These are phyloP conservation scores for Hymenoscyphus scutula DNA, from an alignment of 2,329 filamentous ascomycete genomes.

Conservation along the genomic window DNA sequence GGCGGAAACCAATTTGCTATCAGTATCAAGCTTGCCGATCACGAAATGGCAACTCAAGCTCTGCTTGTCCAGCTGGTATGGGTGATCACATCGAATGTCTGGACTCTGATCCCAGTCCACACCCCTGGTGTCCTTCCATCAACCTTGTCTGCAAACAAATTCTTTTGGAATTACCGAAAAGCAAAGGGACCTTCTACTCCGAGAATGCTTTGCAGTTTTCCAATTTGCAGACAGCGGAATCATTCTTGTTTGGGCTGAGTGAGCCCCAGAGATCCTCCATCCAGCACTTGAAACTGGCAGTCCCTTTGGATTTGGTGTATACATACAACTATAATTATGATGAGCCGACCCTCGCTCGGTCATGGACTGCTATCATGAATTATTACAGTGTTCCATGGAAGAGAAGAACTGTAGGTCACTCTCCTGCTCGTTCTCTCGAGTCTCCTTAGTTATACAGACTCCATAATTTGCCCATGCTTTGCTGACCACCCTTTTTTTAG, in stretches of 20 bases:
- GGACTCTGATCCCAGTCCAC: background rate
- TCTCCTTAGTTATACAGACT: background rate
- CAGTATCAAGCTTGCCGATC: slow-evolving; percentile 10
- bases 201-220: slow-evolving; percentile 27
- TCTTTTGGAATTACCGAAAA: slow-evolving; percentile 17
- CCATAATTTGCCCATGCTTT: background rate
- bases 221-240: slow-evolving; percentile 15
- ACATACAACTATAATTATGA: background rate
- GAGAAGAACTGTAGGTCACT: slow-evolving; percentile 19
- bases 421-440: too few relatives aligned
- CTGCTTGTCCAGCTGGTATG: slow-evolving; percentile 17
- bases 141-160: slow-evolving; percentile 25
- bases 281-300: slow-evolving; percentile 19
- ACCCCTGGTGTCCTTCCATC: slow-evolving; percentile 6
- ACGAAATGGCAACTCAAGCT: slow-evolving; percentile 9
- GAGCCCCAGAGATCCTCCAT: slow-evolving; percentile 21
- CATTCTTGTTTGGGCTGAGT: slow-evolving; percentile 23
- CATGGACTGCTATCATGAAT: slow-evolving; percentile 24
- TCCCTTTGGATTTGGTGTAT: slow-evolving; percentile 12
- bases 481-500: slow-evolving; percentile 6
- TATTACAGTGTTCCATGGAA: slow-evolving; percentile 28
- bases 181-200: slow-evolving; percentile 15
- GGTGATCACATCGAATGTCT: slow-evolving; percentile 22
- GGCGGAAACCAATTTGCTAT: background rate
- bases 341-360: background rate